A percentile compares a stretch with the other conserved stretches of the same genome.
Conservation (phyloP, 2,329 filamentous ascomycete genomes). For the Colletotrichum tropicale region DNA sequence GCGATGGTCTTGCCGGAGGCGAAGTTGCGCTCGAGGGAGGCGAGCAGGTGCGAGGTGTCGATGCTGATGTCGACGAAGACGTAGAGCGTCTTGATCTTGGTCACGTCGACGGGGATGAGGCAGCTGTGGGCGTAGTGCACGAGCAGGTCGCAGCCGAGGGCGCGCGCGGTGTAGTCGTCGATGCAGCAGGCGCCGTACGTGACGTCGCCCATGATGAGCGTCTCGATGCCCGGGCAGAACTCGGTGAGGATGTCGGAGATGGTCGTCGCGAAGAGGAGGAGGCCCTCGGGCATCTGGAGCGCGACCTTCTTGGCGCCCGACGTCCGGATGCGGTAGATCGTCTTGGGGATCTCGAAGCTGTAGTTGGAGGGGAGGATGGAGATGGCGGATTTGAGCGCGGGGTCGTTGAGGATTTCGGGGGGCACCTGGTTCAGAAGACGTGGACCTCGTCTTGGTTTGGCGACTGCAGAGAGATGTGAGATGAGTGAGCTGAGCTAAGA, state of each 20-base stretch:
- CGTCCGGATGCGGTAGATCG: slow-evolving; percentile 89
- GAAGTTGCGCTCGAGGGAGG: slow-evolving; percentile 89
- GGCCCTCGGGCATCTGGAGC: slow-evolving; percentile 95
- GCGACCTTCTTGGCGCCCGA: slow-evolving; percentile 82
- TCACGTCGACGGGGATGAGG: slow-evolving; percentile 93
- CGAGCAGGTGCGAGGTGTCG: slow-evolving; percentile 84
- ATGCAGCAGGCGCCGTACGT: slow-evolving; percentile 99
- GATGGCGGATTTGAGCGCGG: slow-evolving; percentile 86
- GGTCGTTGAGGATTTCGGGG: slow-evolving; percentile 81
- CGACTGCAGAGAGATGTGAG: slow-evolving; percentile 52
- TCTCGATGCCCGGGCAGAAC: slow-evolving; percentile 91
- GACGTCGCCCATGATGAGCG: slow-evolving; percentile 98
- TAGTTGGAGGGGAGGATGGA: slow-evolving; percentile 92
- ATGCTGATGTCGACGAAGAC: slow-evolving; percentile 99
- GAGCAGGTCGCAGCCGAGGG: slow-evolving; percentile 90
- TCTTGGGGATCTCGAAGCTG: slow-evolving; percentile 98
- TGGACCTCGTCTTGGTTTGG: slow-evolving; percentile 73
- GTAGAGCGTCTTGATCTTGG: slow-evolving; percentile 95
- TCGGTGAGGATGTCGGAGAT: slow-evolving; percentile 95
- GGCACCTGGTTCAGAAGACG: slow-evolving; percentile 92
- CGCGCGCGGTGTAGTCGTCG: slow-evolving; percentile 95
- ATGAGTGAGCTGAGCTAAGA: not conserved
- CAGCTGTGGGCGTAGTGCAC: slow-evolving; percentile 98
- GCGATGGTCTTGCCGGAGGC: slow-evolving; percentile 84
- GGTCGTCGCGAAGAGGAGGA: slow-evolving; percentile 94